Evolutionary conservation across 2,329 filamentous ascomycete genomes (phyloP).

Genomic region (Ambrosiella beaveri): DNA sequence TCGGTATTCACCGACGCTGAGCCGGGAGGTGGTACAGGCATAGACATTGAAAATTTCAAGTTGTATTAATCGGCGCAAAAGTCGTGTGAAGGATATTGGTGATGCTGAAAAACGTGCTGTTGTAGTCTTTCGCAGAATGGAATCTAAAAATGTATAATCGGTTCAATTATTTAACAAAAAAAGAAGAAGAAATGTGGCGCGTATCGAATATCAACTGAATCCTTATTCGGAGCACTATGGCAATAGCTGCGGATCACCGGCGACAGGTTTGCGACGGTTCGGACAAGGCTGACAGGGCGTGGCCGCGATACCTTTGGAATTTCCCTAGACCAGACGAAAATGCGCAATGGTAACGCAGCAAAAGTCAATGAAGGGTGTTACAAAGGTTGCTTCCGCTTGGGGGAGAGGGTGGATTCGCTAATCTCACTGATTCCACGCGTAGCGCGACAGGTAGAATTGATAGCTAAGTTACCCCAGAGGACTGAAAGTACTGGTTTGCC

Average conservation of each 20-base stretch:
- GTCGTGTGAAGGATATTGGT: neutral
- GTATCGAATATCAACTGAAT: slow-evolving; percentile 17
- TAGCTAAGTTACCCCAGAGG: neutral
- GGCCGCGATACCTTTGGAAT: neutral
- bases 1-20: neutral
- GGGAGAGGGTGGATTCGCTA: neutral
- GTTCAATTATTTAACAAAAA: neutral
- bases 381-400: neutral
- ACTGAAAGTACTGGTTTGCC: neutral
- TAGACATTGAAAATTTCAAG: slow-evolving; percentile 4
- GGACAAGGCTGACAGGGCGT: slow-evolving; percentile 11
- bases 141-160: neutral
- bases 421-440: slow-evolving; percentile 8
- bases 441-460: slow-evolving; percentile 7
- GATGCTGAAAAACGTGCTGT: neutral
- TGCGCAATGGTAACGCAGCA: neutral
- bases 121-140: neutral
- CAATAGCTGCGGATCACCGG: slow-evolving; percentile 24
- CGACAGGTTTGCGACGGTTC: slow-evolving; percentile 23
- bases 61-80: neutral
- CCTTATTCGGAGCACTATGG: slow-evolving; percentile 13
- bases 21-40: slow-evolving; percentile 1
- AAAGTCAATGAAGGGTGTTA: neutral
- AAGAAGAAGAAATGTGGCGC: neutral
- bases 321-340: neutral